Evolutionary conservation across 371 early-diverging fungal species (phyloP), one percentile per base, ranked within the genome.

Genomic region (Synchytrium microbalum): DNA sequence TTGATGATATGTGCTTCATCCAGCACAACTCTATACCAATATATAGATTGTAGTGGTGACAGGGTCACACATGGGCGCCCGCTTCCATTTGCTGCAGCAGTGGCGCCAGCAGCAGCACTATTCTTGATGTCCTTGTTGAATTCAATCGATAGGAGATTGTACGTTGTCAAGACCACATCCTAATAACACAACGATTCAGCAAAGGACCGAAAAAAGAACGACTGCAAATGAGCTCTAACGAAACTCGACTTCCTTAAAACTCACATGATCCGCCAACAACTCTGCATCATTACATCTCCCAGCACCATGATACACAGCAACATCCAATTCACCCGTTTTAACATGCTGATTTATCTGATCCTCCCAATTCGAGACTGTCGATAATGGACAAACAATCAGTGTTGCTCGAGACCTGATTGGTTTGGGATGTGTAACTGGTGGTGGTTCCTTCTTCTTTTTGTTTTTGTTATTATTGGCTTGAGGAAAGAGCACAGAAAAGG

Each of bases 1-100:
- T 84, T 85, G 65, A 87, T 87, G 54, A 84, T 78, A 59, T 87
- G 87, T 0, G 86, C 86, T 64, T 84, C 86, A 66, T 85, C 87
- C 54, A 86, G 66, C 5, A 86, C 80, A n/a, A 86, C 73, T 46
- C 84, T 64, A 56, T 72, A 72, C 86, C 86, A 86, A 52, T 77
- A 64, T 3, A 84, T 77, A 32, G 68, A 64, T 56, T 83, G 80
- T 31, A 85, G 58, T 0, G 78, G 71, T 0, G 75, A 69, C 25
- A 54, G 62, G 31, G 54, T 25, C 2, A 31, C 26, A 19, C 60
- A 14, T 23, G 67, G 30, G 26, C n/a, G 51, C 56, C 10, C 25
- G 57, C 2, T 29, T 32, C n/a, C 16, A 25, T 29, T 13, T 10
- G 25, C 54, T 29, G 52, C 61, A 60, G 62, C 52, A 46, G n/a